Evolutionary conservation across 2,329 filamentous ascomycete species (phyloP).

Genomic region (Phaeomoniella chlamydospora): DNA sequence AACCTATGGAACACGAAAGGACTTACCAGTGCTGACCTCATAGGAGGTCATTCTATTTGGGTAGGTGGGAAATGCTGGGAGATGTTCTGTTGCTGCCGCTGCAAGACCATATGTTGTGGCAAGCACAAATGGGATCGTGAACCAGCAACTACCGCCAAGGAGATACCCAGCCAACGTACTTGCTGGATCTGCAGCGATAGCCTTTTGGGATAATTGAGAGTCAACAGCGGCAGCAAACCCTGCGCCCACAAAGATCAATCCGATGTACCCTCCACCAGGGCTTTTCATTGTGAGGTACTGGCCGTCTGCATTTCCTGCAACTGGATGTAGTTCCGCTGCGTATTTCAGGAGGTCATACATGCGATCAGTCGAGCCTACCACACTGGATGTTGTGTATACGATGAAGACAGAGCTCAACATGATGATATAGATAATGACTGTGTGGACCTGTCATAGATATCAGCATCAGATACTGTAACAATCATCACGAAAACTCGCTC

Average conservation of each 20-base stretch:
- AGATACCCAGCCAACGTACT: constrained; percentile 11
- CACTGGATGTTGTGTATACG: constrained; percentile 27
- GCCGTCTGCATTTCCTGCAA: constrained; percentile 35
- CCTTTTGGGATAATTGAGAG: constrained; percentile 10
- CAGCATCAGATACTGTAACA: not conserved
- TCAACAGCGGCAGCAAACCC: constrained; percentile 5
- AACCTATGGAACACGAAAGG: not conserved
- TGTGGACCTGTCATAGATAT: constrained; percentile 30
- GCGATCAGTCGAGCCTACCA: constrained; percentile 32
- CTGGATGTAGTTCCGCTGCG: constrained; percentile 27
- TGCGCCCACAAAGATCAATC: constrained; percentile 7
- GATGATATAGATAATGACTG: constrained; percentile 38
- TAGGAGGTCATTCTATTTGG: constrained; percentile 9
- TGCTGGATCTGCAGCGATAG: constrained; percentile 12
- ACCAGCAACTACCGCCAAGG: constrained; percentile 12
- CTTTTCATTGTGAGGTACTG: constrained; percentile 39
- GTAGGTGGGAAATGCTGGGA: constrained; percentile 8
- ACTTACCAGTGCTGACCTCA: constrained; percentile 6
- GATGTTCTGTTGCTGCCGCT: constrained; percentile 11
- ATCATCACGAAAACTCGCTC: not conserved
- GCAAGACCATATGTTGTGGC: constrained; percentile 14
- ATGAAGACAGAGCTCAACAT: constrained; percentile 34
- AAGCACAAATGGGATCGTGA: constrained; percentile 13
- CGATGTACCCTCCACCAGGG: constrained; percentile 11
- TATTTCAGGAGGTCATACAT: constrained; percentile 35